These are phyloP conservation scores for Xylaria curta DNA, from an alignment of 495 filamentous ascomycete species.

Conservation along the genomic window DNA sequence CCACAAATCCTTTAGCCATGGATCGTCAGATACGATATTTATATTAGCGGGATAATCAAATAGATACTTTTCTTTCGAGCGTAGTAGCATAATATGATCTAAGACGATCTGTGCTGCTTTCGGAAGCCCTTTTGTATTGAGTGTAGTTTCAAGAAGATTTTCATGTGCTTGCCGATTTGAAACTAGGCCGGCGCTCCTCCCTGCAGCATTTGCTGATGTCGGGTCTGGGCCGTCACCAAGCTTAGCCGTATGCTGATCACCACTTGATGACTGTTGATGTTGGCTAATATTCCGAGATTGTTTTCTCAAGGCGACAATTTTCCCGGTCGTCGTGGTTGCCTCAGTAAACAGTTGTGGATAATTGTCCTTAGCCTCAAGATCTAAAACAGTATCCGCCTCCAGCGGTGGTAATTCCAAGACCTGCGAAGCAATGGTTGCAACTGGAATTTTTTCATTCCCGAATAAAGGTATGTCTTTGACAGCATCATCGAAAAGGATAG, in stretches of 20 bases:
- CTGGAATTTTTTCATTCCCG: conserved; percentile 45
- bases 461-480: conserved; percentile 53
- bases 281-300: conserved; percentile 34
- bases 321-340: conserved; percentile 46
- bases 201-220: conserved; percentile 18
- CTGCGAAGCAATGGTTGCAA: conserved; percentile 43
- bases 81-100: conserved; percentile 54
- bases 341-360: conserved; percentile 39
- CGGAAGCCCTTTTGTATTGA: conserved; percentile 46
- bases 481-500: conserved; percentile 50
- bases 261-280: conserved; percentile 20
- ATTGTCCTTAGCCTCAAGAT: conserved; percentile 33
- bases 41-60: conserved; percentile 76
- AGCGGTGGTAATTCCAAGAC: conserved; percentile 35
- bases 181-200: conserved; percentile 28
- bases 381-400: conserved; percentile 36
- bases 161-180: conserved; percentile 54
- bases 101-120: conserved; percentile 46
- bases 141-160: conserved; percentile 53
- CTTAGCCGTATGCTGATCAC: conserved; percentile 16
- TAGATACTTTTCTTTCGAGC: conserved; percentile 75
- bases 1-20: conserved; percentile 80
- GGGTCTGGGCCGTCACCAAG: conserved; percentile 15
- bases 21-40: conserved; percentile 70
- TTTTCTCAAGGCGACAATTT: conserved; percentile 45